Conservation (phyloP, 768 basidiomycete genomes). For the Hydnomerulius pinastri region DNA sequence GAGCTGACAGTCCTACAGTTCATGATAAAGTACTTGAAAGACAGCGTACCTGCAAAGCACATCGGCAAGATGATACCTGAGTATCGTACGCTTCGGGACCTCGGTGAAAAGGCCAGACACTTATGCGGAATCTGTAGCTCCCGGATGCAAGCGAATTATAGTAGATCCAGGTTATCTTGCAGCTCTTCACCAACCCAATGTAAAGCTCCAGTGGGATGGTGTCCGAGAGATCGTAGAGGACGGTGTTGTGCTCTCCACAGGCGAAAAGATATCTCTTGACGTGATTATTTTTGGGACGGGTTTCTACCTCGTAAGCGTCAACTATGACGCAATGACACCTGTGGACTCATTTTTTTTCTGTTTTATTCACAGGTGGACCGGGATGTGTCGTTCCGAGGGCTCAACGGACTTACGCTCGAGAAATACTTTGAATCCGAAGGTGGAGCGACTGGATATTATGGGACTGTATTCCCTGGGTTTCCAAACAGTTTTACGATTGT, state of each 20-base stretch:
- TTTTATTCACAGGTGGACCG: constrained; percentile 11
- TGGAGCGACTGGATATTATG: constrained; percentile 54
- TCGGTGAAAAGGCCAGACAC: not conserved
- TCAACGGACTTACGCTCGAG: constrained; percentile 39
- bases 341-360: not conserved
- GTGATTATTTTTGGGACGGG: constrained; percentile 62
- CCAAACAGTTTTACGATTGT: constrained; percentile 53
- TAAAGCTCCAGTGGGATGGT: constrained; percentile 48
- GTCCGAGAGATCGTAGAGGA: constrained; percentile 51
- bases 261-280: constrained; percentile 52
- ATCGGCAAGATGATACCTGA: constrained; percentile 47
- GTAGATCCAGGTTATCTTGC: constrained; percentile 60
- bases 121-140: constrained; percentile 33
- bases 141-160: constrained; percentile 63
- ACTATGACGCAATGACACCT: not conserved
- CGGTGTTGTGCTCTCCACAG: constrained; percentile 51
- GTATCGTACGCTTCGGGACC: constrained; percentile 41
- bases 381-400: constrained; percentile 38
- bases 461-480: constrained; percentile 55
- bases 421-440: constrained; percentile 51
- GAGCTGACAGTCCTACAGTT: constrained; percentile 27
- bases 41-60: constrained; percentile 48
- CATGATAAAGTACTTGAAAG: constrained; percentile 46
- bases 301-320: constrained; percentile 44
- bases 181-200: constrained; percentile 54